Conservation (phyloP, 2,329 filamentous ascomycete species). For the Acarospora socialis region DNA sequence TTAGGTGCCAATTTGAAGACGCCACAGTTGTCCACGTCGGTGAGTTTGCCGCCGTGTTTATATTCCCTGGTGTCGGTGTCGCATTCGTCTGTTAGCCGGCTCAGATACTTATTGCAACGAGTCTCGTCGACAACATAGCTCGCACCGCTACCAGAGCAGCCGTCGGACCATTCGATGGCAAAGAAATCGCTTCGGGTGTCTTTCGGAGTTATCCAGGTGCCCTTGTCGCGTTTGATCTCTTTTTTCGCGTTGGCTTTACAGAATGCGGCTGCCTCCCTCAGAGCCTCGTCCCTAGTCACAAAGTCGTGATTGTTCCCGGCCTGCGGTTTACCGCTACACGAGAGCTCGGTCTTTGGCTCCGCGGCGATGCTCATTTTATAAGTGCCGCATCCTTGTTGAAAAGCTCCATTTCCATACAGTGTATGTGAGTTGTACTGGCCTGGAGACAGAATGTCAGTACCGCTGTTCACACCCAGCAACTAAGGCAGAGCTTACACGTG, state of each 20-base stretch:
- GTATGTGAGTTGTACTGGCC: conserved; percentile 6
- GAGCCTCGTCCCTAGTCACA: conserved; percentile 3
- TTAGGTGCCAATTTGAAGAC: conserved; percentile 5
- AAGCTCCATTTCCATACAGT: conserved; percentile 1
- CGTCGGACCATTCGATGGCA: conserved; percentile 3
- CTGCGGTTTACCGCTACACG: neutral
- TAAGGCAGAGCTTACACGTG: conserved; percentile 1
- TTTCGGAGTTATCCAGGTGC: conserved; percentile 7
- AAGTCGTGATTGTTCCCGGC: conserved; percentile 3
- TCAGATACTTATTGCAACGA: conserved; percentile 6
- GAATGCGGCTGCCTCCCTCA: conserved; percentile 5
- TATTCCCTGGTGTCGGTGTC: conserved; percentile 7
- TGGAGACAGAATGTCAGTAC: conserved; percentile 1
- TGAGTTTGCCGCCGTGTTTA: conserved; percentile 8
- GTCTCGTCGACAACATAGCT: conserved; percentile 5
- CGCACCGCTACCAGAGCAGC: conserved; percentile 4
- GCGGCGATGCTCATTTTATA: conserved; percentile 7
- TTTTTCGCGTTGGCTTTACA: conserved; percentile 6
- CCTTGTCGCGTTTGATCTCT: conserved; percentile 4
- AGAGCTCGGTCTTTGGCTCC: conserved; percentile 4
- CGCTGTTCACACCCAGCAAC: neutral
- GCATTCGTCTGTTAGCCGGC: conserved; percentile 2
- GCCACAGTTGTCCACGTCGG: conserved; percentile 7
- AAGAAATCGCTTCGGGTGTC: conserved; percentile 5
- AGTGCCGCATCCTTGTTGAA: conserved; percentile 8